Base-by-base conservation (phyloP, 805 yeast species). In the Cyberlindnera suaveolens region DNA sequence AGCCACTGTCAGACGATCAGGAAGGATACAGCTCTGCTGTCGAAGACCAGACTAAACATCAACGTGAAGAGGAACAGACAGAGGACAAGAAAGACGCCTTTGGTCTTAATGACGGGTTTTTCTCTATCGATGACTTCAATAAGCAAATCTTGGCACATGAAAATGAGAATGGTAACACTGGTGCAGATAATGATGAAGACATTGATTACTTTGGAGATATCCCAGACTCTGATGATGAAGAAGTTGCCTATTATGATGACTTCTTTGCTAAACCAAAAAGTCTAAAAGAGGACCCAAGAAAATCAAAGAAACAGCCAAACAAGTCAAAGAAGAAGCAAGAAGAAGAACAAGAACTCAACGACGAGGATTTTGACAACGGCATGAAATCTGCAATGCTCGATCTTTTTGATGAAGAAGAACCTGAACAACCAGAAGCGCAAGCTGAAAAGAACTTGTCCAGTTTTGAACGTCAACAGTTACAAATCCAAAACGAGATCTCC, bases 41-140 rank as follows among this genome's bases (percentile, higher is more conserved):
- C 15, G 41, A 67, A 16, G 36, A 18, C 9, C 40, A 32, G 33
- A 13, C n/a, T 14, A 23, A 41, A 31, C 59, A 46, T 3, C 56
- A 45, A 7, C 49, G 17, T 52, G 51, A 27, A 15, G 46, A 40
- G 14, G 38, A 48, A 3, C 62, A 56, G 3, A 10, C 34, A n/a
- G 30, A 32, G 29, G 38, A 38, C 58, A 48, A 48, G 42, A 45
- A 48, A 41, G 86, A 80, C 54, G 72, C 65, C 2, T 75, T 72
- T 54, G 91, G 89, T 1, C 70, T 90, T 27, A 85, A 90, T 58
- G 95, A 87, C 55, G 86, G 80, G 6, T 82, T 89, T 52, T 91
- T 91, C 58, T 80, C 86, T 46, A 77, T 91, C 34, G 95, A 88
- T 51, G 85, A 84, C 42, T 91, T 85, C 68, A 86, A 84, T 64